Evolutionary conservation across 202 grass and related monocot species (phyloP).

Genomic region (Zizania palustris): DNA sequence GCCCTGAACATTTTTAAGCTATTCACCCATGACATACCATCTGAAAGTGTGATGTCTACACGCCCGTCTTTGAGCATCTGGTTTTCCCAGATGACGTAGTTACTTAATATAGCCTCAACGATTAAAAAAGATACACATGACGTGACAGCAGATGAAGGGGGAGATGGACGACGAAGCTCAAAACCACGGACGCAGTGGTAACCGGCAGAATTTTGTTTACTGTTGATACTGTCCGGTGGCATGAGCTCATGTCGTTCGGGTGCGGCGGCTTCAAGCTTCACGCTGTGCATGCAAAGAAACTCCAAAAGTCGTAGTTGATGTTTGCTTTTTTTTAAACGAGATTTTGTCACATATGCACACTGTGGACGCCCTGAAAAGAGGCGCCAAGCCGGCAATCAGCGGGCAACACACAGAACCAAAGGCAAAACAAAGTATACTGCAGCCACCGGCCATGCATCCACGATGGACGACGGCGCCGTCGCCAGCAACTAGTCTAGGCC

Average conservation of each 20-base stretch:
- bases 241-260: background rate
- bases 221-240: background rate
- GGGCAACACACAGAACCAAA: background rate
- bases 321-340: no score
- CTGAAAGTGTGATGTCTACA: no score
- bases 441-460: no score
- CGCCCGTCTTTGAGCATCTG: no score
- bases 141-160: background rate
- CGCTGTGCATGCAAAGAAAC: background rate
- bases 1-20: background rate
- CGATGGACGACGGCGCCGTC: no score
- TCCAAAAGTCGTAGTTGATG: background rate
- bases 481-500: no score
- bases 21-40: no score
- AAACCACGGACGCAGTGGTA: background rate
- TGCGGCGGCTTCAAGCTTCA: background rate
- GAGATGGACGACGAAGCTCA: background rate
- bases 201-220: background rate
- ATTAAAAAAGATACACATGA: background rate
- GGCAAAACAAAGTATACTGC: no score
- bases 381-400: background rate
- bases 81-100: background rate
- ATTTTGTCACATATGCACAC: background rate
- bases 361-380: background rate
- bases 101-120: background rate